These are phyloP conservation scores for Boeremia exigua DNA, from an alignment of 2,329 filamentous ascomycete species.

Conservation along the genomic window DNA sequence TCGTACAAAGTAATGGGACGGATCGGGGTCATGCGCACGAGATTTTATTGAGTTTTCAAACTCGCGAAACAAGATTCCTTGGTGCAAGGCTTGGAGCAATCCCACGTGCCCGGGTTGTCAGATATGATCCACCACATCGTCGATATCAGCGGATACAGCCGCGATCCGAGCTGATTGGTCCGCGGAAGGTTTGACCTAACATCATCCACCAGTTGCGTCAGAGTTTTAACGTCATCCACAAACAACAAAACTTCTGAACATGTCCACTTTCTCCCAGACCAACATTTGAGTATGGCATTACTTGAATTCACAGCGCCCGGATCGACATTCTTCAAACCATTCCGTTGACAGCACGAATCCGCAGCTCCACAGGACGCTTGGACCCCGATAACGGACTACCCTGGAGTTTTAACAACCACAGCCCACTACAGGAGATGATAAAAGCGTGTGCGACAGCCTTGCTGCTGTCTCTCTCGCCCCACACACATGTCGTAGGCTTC, in stretches of 20 bases:
- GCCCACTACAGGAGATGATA: slow-evolving; percentile 9
- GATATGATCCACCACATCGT: background rate
- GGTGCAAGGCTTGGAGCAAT: no score
- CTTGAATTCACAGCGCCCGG: background rate
- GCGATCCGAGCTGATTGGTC: slow-evolving; percentile 6
- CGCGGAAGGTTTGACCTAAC: background rate
- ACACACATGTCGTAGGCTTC: slow-evolving; percentile 11
- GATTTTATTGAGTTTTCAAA: no score
- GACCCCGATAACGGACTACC: slow-evolving; percentile 1
- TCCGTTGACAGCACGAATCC: slow-evolving; percentile 7
- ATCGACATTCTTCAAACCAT: slow-evolving; percentile 15
- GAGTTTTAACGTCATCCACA: slow-evolving; percentile 4
- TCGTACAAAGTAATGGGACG: no score
- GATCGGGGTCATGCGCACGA: no score
- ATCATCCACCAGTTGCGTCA: slow-evolving; percentile 16
- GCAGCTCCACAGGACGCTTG: slow-evolving; percentile 3
- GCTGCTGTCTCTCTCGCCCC: slow-evolving; percentile 1
- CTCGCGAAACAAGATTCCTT: background rate
- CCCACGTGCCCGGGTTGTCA: no score
- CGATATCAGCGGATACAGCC: slow-evolving; percentile 1
- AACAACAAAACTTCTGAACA: background rate
- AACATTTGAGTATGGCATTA: slow-evolving; percentile 6
- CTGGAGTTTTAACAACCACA: background rate
- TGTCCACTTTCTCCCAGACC: background rate
- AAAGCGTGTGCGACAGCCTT: slow-evolving; percentile 8